Conservation (phyloP, 768 basidiomycete species). For the Xanthoconium purpureum region DNA sequence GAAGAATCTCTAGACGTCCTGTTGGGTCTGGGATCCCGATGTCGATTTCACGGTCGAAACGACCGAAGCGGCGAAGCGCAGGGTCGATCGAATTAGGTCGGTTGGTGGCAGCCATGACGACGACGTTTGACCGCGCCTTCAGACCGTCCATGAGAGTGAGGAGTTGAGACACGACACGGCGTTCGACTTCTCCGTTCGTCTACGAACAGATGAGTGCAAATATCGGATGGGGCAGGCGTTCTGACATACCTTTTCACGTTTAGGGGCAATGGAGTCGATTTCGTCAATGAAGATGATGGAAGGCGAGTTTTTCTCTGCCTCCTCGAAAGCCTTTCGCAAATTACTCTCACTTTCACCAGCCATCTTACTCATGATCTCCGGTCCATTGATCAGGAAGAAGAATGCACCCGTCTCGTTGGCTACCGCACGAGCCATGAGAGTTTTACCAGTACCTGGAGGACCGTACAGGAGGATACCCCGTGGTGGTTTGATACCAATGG, state of each 20-base stretch:
- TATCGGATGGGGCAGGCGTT: neutral
- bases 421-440: constrained; percentile 98
- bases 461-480: constrained; percentile 99
- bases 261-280: constrained; percentile 98
- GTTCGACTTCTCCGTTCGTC: constrained; percentile 99
- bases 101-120: constrained; percentile 98
- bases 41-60: constrained; percentile 75
- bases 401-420: constrained; percentile 99
- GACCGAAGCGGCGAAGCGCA: constrained; percentile 96
- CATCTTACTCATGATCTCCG: constrained; percentile 99
- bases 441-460: constrained; percentile 99
- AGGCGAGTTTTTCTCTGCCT: constrained; percentile 99
- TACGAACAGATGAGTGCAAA: constrained; percentile 28
- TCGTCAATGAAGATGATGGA: constrained; percentile 99
- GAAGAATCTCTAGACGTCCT: constrained; percentile 96
- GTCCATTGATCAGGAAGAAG: constrained; percentile 99
- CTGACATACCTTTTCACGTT: constrained; percentile 88
- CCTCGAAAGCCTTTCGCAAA: constrained; percentile 96
- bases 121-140: constrained; percentile 97
- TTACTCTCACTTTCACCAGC: constrained; percentile 98
- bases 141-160: constrained; percentile 99
- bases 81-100: constrained; percentile 99
- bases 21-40: constrained; percentile 99
- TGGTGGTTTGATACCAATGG: constrained; percentile 99
- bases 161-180: constrained; percentile 97